phyloP scores from a whole-genome alignment of 1,284 basidiomycete genomes.

The Neonothopanus nambi region DNA sequence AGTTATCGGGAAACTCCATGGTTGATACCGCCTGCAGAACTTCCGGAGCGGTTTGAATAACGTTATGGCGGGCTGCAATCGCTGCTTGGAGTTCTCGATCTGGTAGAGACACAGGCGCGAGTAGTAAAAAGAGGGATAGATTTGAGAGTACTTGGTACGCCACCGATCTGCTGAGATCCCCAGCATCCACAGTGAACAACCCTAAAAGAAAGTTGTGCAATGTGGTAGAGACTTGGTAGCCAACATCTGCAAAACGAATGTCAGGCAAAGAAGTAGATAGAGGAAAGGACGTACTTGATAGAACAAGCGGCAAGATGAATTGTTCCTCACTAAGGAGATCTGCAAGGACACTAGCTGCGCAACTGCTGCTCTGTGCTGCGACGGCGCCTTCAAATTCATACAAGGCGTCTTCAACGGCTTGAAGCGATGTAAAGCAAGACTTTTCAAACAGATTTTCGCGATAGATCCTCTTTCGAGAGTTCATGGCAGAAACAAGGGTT shows the following conservation, averaged over 20 bases:
- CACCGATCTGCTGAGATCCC: not conserved
- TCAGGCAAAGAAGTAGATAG: not conserved
- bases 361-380: not conserved
- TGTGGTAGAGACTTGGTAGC: not conserved
- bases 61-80: not conserved
- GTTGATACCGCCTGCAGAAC: conserved; percentile 3
- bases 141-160: conserved; percentile 2
- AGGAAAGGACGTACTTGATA: conserved; percentile 10
- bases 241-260: conserved; percentile 4
- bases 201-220: conserved; percentile 2
- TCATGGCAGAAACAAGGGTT: not conserved
- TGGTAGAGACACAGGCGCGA: not conserved
- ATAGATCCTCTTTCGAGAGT: not conserved
- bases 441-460: conserved; percentile 6
- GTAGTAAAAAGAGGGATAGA: conserved; percentile 12
- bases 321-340: conserved; percentile 7
- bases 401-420: conserved; percentile 8
- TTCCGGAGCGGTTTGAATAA: not conserved
- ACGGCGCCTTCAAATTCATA: conserved; percentile 5
- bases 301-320: conserved; percentile 11
- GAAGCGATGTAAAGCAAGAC: conserved; percentile 6
- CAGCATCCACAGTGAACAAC: conserved; percentile 3
- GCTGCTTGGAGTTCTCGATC: not conserved
- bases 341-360: conserved; percentile 1
- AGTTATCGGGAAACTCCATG: conserved; percentile 1